Conservation (phyloP, 1,139 yeast genomes). For the Geotrichum reessii region DNA sequence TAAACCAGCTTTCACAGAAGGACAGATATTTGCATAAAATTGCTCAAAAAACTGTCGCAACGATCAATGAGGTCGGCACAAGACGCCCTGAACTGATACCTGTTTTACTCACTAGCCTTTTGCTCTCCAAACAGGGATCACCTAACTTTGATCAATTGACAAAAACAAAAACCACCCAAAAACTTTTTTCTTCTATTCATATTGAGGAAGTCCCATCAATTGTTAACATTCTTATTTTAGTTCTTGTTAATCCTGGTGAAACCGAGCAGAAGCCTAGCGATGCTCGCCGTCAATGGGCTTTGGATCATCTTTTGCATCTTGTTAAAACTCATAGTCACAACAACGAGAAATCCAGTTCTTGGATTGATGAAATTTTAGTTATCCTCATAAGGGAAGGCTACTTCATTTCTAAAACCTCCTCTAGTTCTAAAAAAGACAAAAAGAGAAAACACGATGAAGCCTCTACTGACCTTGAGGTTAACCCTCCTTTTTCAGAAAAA, state of each 20-base stretch:
- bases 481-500: conserved; percentile 20
- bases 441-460: conserved; percentile 18
- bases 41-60: conserved; percentile 48
- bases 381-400: conserved; percentile 53
- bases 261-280: conserved; percentile 38
- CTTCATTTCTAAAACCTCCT: conserved; percentile 35
- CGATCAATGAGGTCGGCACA: conserved; percentile 40
- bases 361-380: conserved; percentile 48
- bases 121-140: conserved; percentile 50
- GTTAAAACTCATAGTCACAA: conserved; percentile 31
- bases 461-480: conserved; percentile 9
- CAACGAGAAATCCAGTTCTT: conserved; percentile 27
- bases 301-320: conserved; percentile 60
- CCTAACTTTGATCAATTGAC: conserved; percentile 74
- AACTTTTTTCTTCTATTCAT: conserved; percentile 39
- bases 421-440: conserved; percentile 16
- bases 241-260: conserved; percentile 30
- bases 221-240: conserved; percentile 33
- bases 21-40: conserved; percentile 64
- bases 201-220: conserved; percentile 32
- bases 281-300: conserved; percentile 55
- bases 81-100: conserved; percentile 45
- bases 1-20: conserved; percentile 68
- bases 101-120: conserved; percentile 45
- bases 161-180: conserved; percentile 61